Percentiles rank a stretch among this genome's conserved stretches.
Evolutionary conservation across 2,329 filamentous ascomycete genomes (phyloP).

Genomic region (Knoxdaviesia capensis): DNA sequence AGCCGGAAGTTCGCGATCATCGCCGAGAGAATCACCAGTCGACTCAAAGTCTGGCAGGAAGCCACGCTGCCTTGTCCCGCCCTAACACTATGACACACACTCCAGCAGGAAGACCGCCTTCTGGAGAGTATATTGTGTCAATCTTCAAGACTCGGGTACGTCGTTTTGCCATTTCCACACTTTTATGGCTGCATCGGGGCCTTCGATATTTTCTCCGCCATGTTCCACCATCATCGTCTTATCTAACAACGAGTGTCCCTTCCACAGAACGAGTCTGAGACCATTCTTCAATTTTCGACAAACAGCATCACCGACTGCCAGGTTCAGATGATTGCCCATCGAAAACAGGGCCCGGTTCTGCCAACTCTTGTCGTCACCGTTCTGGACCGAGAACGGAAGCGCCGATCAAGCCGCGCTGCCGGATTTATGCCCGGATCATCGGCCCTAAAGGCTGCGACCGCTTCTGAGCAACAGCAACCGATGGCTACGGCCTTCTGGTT

Average conservation of each 20-base stretch:
- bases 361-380: conserved; percentile 39
- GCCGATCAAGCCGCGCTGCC: conserved; percentile 41
- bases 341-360: conserved; percentile 37
- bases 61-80: not conserved
- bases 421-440: conserved; percentile 30
- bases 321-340: conserved; percentile 36
- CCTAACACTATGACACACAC: too few relatives aligned
- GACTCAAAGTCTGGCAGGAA: conserved; percentile 1
- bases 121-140: conserved; percentile 26
- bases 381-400: conserved; percentile 40
- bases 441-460: conserved; percentile 10
- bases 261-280: conserved; percentile 29
- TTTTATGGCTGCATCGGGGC: too few relatives aligned
- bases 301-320: conserved; percentile 33
- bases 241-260: conserved; percentile 5
- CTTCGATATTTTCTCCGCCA: not conserved
- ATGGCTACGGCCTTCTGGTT: conserved; percentile 28
- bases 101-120: too few relatives aligned
- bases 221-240: conserved; percentile 1
- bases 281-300: conserved; percentile 31
- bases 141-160: conserved; percentile 36
- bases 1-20: conserved; percentile 2
- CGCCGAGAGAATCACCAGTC: conserved; percentile 7
- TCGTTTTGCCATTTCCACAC: not conserved
- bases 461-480: too few relatives aligned